Base-by-base conservation (phyloP, 2,329 filamentous ascomycete genomes). In the Alternaria tenuissima region DNA sequence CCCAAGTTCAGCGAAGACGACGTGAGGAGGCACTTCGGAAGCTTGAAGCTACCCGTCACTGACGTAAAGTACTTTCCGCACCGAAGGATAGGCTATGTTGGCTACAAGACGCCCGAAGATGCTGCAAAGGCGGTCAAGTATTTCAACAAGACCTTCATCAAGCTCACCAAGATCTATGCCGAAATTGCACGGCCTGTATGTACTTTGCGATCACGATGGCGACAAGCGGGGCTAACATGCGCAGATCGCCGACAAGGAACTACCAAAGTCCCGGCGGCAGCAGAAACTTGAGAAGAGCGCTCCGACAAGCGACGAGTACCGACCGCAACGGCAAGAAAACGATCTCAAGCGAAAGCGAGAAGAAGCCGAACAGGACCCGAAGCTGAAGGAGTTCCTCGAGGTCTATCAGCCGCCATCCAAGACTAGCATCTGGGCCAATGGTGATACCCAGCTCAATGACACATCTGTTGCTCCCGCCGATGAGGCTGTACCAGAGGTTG, bases 101-200 rank as follows among this genome's bases (percentile, higher is more conserved):
- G 95, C 64, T 98, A 94, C 84, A 94, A 92, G 81, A 91, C 87
- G 52, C 83, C 91, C 14, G 88, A 94, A 63, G 90, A 92, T 76
- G 95, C 95, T 57, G 84, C 87, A 58, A 87, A 89, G 74, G 94
- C 95, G 44, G 91, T 96, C 77, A 94, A 92, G 79, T 96, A 97
- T 83, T 97, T 97, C 85, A 94, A 99, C 84, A 92, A 88, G 77
- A 90, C 94, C 65, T 99, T 93, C 80, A 93, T 99, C 72, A 92
- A 93, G 71, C 95, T 97, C 91, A 97, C 94, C 59, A 96, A 90
- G 82, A 93, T 99, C 72, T 86, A 86, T 30, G 95, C 97, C 63
- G 94, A 97, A 81, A 82, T 95, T 74, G 95, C 95, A 57, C 89
- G 87, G 77, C 90, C 95, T 61, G 91, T 96, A 82, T 76, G 86